Evolutionary conservation across 2,329 filamentous ascomycete genomes (phyloP), one percentile per base, ranked within the genome.

Genomic region (Thermothelomyces thermophilus): DNA sequence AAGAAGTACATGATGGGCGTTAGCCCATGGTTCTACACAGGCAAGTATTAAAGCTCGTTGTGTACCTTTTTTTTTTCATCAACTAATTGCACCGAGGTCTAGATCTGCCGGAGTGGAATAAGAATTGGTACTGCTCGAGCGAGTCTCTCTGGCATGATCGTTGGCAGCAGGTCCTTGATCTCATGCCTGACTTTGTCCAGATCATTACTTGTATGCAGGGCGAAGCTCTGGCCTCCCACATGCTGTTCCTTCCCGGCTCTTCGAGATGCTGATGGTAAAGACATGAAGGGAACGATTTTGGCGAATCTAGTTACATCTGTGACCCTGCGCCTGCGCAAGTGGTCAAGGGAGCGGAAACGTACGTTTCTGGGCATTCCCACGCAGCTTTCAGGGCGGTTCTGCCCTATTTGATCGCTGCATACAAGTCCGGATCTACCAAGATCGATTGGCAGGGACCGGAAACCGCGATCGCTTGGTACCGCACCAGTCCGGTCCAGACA

Each of bases 261-360:
- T 28, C 17, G 5, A 8, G 5, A 16, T 19, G 7, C 36, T 54
- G 22, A 58, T 36, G 10, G 9, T n/a, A n/a, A n/a, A n/a, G n/a
- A n/a, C 10, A 2, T 1, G 33, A 42, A 68, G 67, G 68, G 77
- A 81, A 81, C 56, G 79, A 82, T 58, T 82, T 72, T 53, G 78
- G 78, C 30, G 79, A 82, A 60, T 74, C 76, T 1, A 76, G 78
- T 61, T 80, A 82, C 59, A 76, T 80, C 54, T 72, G 73, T 19
- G 74, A 73, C 3, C 66, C 76, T 28, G 64, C 68, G 37, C 58
- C 68, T 3, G 59, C 63, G 5, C 70, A 72, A 35, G 68, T 75
- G 8, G 71, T 73, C 2, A 57, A 66, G 2, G 75, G 74, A 3
- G 74, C 76, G 3, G 68, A 69, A n/a, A 60, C 60, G 10, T 79